A percentile compares a stretch with the other conserved stretches of the same genome.
phyloP scores from a whole-genome alignment of 768 basidiomycete genomes.

The Scleroderma citrinum region DNA sequence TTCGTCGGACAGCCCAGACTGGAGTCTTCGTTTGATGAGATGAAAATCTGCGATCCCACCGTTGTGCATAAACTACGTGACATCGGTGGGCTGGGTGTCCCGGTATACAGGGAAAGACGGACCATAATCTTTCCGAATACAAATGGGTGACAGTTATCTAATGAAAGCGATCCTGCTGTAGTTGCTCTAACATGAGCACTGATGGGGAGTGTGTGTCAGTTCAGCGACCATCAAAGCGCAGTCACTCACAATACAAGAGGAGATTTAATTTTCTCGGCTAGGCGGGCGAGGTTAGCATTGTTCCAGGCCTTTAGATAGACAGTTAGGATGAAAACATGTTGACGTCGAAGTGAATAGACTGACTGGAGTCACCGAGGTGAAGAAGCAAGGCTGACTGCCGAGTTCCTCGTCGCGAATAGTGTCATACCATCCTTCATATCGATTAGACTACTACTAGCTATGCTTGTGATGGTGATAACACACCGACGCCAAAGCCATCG shows the following conservation, averaged over 20 bases:
- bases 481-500: slow-evolving; percentile 94
- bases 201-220: slow-evolving; percentile 4
- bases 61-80: slow-evolving; percentile 88
- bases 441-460: background rate
- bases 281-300: slow-evolving; percentile 84
- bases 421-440: slow-evolving; percentile 83
- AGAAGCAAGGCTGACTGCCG: slow-evolving; percentile 87
- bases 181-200: slow-evolving; percentile 92
- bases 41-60: slow-evolving; percentile 86
- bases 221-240: background rate
- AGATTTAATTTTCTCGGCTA: slow-evolving; percentile 96
- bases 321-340: slow-evolving; percentile 7
- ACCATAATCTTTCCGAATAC: slow-evolving; percentile 91
- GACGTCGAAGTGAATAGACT: background rate
- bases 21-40: slow-evolving; percentile 75
- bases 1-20: slow-evolving; percentile 70
- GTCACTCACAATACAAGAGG: slow-evolving; percentile 83
- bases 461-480: slow-evolving; percentile 18
- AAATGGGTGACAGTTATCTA: slow-evolving; percentile 96
- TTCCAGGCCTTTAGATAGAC: slow-evolving; percentile 76
- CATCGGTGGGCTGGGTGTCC: background rate
- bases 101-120: slow-evolving; percentile 3
- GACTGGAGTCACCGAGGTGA: slow-evolving; percentile 92
- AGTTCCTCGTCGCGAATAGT: slow-evolving; percentile 77
- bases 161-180: slow-evolving; percentile 84